Evolutionary conservation across 768 basidiomycete species (phyloP), one percentile per base, ranked within the genome.

Genomic region (Russula ochroleuca): DNA sequence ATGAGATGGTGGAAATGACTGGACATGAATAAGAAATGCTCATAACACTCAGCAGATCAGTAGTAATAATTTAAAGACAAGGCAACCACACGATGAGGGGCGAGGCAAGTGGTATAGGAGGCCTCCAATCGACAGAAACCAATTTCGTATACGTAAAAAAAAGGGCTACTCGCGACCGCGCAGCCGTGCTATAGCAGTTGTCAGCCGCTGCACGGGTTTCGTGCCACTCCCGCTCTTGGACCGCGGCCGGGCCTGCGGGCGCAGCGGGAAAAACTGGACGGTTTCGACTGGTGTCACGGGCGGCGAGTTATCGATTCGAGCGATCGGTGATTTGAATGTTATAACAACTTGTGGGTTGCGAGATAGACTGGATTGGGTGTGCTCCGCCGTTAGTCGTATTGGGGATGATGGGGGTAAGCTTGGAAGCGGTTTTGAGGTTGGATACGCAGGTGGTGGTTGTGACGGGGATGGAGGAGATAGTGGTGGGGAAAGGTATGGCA

Each of bases 161-260:
- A 35, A 21, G 3, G 6, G 4, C 25, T 51, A 65, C 19, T 65
- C 64, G 54, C 64, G 64, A 40, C 59, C 48, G 25, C 64, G 64
- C 23, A 65, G 54, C n/a, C 64, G 64, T 33, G 64, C 23, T 43
- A 65, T 56, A 0, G 64, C 64, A 17, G 23, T 35, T 21, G 64
- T 41, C 41, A 65, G 9, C 47, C 59, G 59, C 23, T 25, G 48
- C 31, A 52, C 64, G 1, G 63, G 25, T 38, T 21, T 51, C 1
- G 64, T 17, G 7, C 59, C 64, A 13, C 54, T 59, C 19, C 47
- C 54, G 33, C 64, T 65, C n/a, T 61, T 65, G 47, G 64, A 65
- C 40, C 64, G 64, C 35, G 64, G 40, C 11, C 63, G 45, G 9
- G 7, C 23, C 19, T 54, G 47, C 6, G 63, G 23, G 2, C 54